Evolutionary conservation across 148 eudicot genomes (phyloP), one percentile per base, ranked within the genome.

Genomic region (Spergularia marina): DNA sequence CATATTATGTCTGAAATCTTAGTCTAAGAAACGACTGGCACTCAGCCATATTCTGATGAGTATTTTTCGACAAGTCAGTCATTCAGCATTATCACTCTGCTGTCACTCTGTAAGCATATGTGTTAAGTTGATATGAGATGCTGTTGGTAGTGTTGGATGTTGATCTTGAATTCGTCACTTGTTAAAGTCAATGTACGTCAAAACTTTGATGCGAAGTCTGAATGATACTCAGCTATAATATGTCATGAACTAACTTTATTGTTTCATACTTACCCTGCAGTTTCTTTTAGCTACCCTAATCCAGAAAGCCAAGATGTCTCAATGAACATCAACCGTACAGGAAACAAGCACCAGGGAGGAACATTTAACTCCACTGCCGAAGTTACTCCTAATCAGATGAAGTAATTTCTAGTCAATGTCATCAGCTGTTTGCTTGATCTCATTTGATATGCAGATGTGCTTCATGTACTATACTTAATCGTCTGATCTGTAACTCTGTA

Each of bases 341-440:
- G 96, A 59, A 89, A 79, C 77, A 91, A 94, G 82, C 88, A 90
- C 84, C 85, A 89, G 78, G 96, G 96, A 76, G 91, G 88, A 78
- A 82, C 87, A 72, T 89, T 90, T 85, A 84, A 89, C 83, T 83
- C 96, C 21, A 77, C 97, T 36, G 82, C 84, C 68, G 97, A 95
- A 83, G 82, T 95, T 78, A 92, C 97, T 79, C 91, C 99, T 39
- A 89, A 74, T 68, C 94, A 90, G 79, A 95, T 95, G 97, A 90
- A 89, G 97, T 95, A 83, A 79, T 49, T 69, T 59, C 53, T 53
- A 7, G 15, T 36, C 10, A 3, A 5, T 21, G 41, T 66, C 18
- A 23, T 56, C 13, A 16, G 7, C 34, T 7, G 17, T 11, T 58
- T 53, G 74, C 12, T 67, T 75, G 1, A 18, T 57, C 20, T 39